Evolutionary conservation across 2,329 filamentous ascomycete species (phyloP).

Genomic region (Alternaria sp.): DNA sequence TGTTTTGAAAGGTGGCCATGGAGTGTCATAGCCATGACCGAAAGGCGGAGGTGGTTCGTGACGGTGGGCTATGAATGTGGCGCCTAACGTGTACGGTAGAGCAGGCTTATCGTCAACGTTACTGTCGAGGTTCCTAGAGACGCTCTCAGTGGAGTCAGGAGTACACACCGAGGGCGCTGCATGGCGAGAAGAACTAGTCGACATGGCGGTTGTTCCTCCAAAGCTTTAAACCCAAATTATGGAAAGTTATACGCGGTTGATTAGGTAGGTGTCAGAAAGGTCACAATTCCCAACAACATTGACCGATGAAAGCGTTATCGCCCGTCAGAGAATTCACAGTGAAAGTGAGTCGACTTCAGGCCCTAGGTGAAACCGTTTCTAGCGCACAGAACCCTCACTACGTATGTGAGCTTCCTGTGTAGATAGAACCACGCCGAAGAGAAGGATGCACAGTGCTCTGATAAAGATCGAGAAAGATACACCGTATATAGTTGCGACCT

Average conservation of each 20-base stretch:
- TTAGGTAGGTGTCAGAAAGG: not conserved
- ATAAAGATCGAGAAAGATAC: not conserved
- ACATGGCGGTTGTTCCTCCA: not conserved
- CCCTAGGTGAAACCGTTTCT: not conserved
- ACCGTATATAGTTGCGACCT: not conserved
- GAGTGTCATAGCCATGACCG: slow-evolving; percentile 7
- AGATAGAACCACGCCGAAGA: not conserved
- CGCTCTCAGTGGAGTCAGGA: not conserved
- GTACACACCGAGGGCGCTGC: not conserved
- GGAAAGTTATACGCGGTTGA: not conserved
- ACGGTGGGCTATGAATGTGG: slow-evolving; percentile 4
- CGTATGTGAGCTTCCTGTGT: not conserved
- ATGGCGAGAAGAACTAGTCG: not conserved
- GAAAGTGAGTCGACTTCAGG: not conserved
- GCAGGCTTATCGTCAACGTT: slow-evolving; percentile 5
- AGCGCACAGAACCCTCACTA: not conserved
- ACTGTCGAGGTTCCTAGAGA: not conserved
- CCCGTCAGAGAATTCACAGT: not conserved
- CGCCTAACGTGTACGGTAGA: slow-evolving; percentile 9
- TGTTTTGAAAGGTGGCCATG: slow-evolving; percentile 3
- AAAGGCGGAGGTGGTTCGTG: slow-evolving; percentile 14
- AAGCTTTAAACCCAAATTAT: not conserved
- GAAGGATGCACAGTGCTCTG: not conserved
- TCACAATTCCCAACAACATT: not conserved
- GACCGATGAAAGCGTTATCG: not conserved